These are phyloP conservation scores for Fusarium nanum DNA, from an alignment of 2,329 filamentous ascomycete species.

Conservation along the genomic window DNA sequence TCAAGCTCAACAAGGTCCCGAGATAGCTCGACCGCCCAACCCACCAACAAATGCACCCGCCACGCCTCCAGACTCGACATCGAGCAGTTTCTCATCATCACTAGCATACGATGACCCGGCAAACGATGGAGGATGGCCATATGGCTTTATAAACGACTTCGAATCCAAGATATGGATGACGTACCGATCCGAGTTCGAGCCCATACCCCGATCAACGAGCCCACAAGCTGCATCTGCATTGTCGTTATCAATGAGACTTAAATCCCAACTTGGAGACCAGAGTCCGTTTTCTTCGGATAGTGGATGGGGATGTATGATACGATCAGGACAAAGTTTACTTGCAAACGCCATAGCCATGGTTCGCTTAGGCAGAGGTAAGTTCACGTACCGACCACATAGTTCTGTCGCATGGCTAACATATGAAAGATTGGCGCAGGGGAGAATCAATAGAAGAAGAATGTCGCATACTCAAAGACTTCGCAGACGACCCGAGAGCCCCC, in stretches of 20 bases:
- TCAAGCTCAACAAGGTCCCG: slow-evolving; percentile 22
- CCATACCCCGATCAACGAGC: slow-evolving; percentile 83
- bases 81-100: slow-evolving; percentile 65
- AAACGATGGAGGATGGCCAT: slow-evolving; percentile 77
- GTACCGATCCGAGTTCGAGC: slow-evolving; percentile 86
- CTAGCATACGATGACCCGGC: slow-evolving; percentile 60
- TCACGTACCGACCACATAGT: neutral
- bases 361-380: slow-evolving; percentile 79
- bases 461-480: slow-evolving; percentile 81
- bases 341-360: slow-evolving; percentile 84
- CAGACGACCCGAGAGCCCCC: slow-evolving; percentile 85
- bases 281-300: slow-evolving; percentile 91
- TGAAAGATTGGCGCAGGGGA: slow-evolving; percentile 78
- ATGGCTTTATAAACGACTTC: slow-evolving; percentile 88
- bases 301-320: slow-evolving; percentile 99
- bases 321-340: slow-evolving; percentile 91
- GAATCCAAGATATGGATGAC: slow-evolving; percentile 97
- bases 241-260: slow-evolving; percentile 85
- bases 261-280: slow-evolving; percentile 81
- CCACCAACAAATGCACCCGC: slow-evolving; percentile 52
- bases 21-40: slow-evolving; percentile 34
- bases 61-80: slow-evolving; percentile 61
- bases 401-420: slow-evolving; percentile 20
- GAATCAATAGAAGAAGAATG: slow-evolving; percentile 70
- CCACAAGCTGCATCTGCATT: slow-evolving; percentile 76